Evolutionary conservation across 805 yeast species (phyloP).

Genomic region (Zygosaccharomyces bisporus): DNA sequence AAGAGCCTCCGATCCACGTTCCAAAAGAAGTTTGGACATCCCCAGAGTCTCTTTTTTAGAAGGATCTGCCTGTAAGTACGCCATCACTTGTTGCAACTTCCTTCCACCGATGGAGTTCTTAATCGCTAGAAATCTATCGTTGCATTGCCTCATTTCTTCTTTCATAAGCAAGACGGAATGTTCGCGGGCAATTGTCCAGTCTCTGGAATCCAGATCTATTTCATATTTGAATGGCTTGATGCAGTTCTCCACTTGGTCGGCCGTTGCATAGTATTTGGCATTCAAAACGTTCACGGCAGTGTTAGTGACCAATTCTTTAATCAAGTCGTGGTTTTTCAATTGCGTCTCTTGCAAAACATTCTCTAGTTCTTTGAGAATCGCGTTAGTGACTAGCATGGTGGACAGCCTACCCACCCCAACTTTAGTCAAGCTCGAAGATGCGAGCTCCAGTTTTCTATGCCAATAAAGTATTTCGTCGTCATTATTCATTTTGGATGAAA

Average conservation of each 20-base stretch:
- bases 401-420: slow-evolving; percentile 91
- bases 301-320: slow-evolving; percentile 72
- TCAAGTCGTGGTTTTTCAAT: slow-evolving; percentile 80
- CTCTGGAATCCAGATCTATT: slow-evolving; percentile 92
- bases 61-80: slow-evolving; percentile 49
- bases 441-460: slow-evolving; percentile 80
- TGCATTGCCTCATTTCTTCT: slow-evolving; percentile 85
- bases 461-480: slow-evolving; percentile 64
- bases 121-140: slow-evolving; percentile 53
- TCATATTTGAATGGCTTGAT: slow-evolving; percentile 97
- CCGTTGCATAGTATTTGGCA: slow-evolving; percentile 79
- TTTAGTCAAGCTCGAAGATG: slow-evolving; percentile 82
- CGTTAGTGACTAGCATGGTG: slow-evolving; percentile 75
- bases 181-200: slow-evolving; percentile 80
- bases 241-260: slow-evolving; percentile 98
- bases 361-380: slow-evolving; percentile 72
- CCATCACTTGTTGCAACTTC: slow-evolving; percentile 77
- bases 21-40: slow-evolving; percentile 69
- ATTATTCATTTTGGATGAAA: slow-evolving; percentile 51
- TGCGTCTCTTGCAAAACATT: slow-evolving; percentile 71
- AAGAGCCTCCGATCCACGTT: slow-evolving; percentile 78
- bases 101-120: slow-evolving; percentile 76
- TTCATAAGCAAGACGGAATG: slow-evolving; percentile 68
- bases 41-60: slow-evolving; percentile 69
- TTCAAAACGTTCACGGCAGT: slow-evolving; percentile 80